phyloP scores from a whole-genome alignment of 2,329 filamentous ascomycete species.

The Fusarium poae region DNA sequence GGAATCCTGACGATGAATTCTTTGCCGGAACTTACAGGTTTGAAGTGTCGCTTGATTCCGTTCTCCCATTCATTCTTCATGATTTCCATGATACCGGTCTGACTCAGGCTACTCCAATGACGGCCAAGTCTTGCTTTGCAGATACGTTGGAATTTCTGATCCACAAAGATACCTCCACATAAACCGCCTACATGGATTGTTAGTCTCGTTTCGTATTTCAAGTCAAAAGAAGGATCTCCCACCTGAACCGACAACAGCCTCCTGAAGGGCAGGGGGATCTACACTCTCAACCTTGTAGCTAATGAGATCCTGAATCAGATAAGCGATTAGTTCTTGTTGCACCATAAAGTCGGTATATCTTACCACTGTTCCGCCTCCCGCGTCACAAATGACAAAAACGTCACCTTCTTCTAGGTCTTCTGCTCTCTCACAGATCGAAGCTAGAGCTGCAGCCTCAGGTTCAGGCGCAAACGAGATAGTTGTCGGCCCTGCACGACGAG shows the following conservation, averaged over 20 bases:
- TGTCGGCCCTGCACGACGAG: not conserved
- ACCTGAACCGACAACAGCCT: conserved; percentile 1
- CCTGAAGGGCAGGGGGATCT: not conserved
- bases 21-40: not conserved
- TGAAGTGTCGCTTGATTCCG: conserved; percentile 1
- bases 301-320: conserved; percentile 1
- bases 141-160: not conserved
- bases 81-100: not conserved
- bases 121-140: not conserved
- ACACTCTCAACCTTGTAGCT: not conserved
- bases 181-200: not conserved
- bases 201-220: too few relatives aligned
- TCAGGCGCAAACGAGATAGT: not conserved
- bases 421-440: not conserved
- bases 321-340: too few relatives aligned
- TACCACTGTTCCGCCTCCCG: conserved; percentile 4
- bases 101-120: not conserved
- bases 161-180: conserved; percentile 2
- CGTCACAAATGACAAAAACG: conserved; percentile 4
- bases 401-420: not conserved
- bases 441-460: conserved; percentile 1
- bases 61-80: conserved; percentile 3
- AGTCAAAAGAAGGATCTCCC: too few relatives aligned
- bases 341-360: not conserved
- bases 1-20: not conserved